Conservation (phyloP, 1,284 basidiomycete genomes). For the Cutaneotrichosporon sp. region DNA sequence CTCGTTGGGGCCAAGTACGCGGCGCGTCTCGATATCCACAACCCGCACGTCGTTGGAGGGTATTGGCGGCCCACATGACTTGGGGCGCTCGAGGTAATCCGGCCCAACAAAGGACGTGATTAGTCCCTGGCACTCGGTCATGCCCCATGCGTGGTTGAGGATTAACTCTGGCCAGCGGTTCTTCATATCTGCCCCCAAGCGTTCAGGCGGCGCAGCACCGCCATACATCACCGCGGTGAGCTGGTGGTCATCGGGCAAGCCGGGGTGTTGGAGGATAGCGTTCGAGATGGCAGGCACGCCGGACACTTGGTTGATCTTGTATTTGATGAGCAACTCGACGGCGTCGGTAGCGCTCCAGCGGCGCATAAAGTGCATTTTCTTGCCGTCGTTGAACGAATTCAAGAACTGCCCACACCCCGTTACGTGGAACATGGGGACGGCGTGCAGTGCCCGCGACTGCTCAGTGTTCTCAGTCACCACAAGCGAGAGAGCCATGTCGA, state of each 20-base stretch:
- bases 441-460: slow-evolving; percentile 33
- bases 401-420: slow-evolving; percentile 46
- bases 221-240: slow-evolving; percentile 46
- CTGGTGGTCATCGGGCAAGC: slow-evolving; percentile 28
- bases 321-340: slow-evolving; percentile 32
- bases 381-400: slow-evolving; percentile 41
- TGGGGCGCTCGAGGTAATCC: slow-evolving; percentile 34
- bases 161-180: slow-evolving; percentile 37
- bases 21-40: slow-evolving; percentile 36
- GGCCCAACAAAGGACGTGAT: slow-evolving; percentile 40
- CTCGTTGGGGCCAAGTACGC: slow-evolving; percentile 26
- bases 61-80: slow-evolving; percentile 34
- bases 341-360: slow-evolving; percentile 44
- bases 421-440: slow-evolving; percentile 48
- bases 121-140: slow-evolving; percentile 48
- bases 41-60: slow-evolving; percentile 40
- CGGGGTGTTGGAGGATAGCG: slow-evolving; percentile 35
- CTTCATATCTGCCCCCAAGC: slow-evolving; percentile 36
- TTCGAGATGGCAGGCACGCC: slow-evolving; percentile 43
- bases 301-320: slow-evolving; percentile 36
- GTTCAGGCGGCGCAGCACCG: slow-evolving; percentile 41
- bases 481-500: slow-evolving; percentile 29
- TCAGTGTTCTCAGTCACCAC: slow-evolving; percentile 18
- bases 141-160: slow-evolving; percentile 38
- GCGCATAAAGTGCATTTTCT: slow-evolving; percentile 41